phyloP scores from a whole-genome alignment of 805 yeast genomes.

The Kregervanrija fluxuum region DNA sequence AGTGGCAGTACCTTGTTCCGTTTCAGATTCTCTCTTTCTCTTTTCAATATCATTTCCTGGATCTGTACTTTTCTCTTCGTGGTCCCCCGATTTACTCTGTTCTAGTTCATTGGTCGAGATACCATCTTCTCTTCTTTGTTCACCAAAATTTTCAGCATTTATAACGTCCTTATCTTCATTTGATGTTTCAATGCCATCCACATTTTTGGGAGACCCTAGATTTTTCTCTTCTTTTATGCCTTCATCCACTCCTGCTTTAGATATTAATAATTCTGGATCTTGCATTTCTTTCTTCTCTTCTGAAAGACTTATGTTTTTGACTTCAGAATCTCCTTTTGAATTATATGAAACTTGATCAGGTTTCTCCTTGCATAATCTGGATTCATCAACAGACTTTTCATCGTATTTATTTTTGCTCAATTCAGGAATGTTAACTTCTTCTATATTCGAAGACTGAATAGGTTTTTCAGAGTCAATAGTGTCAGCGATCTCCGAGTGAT shows the following conservation, averaged over 20 bases:
- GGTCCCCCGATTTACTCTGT: conserved; percentile 2
- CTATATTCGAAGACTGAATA: neutral
- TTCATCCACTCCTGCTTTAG: conserved; percentile 2
- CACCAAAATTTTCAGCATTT: conserved; percentile 3
- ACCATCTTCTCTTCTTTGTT: neutral
- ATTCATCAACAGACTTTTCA: neutral
- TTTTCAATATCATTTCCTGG: conserved; percentile 4
- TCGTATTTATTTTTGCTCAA: neutral
- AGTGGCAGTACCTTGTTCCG: neutral
- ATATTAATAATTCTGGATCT: neutral
- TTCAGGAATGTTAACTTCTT: neutral
- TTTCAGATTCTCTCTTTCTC: conserved; percentile 3
- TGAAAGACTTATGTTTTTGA: neutral
- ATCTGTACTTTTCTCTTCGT: conserved; percentile 8
- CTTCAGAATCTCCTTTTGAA: neutral
- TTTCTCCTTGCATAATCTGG: neutral
- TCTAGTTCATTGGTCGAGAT: neutral
- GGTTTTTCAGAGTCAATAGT: too few species aligned
- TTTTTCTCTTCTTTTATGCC: conserved; percentile 1
- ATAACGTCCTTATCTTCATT: too few species aligned
- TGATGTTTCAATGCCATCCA: neutral
- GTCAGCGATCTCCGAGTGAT: neutral
- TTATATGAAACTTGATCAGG: neutral
- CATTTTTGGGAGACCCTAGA: neutral
- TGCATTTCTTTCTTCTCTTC: conserved; percentile 1